These are phyloP conservation scores for Gamsiella multidivaricata DNA, from an alignment of 192 early-diverging fungal genomes.

Conservation along the genomic window DNA sequence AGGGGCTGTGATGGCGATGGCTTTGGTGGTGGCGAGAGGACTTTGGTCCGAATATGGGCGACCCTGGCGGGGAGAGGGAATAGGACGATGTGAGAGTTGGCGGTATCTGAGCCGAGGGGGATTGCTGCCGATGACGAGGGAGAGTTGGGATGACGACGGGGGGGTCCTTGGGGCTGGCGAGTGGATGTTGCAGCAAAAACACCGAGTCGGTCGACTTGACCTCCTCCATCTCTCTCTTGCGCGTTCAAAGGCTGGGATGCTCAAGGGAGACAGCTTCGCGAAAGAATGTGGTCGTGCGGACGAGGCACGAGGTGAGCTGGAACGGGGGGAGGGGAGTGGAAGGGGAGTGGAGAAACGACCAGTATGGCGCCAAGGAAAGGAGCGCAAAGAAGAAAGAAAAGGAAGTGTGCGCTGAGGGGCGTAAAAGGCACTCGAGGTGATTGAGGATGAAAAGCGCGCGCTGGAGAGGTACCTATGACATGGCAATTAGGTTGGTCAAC, in stretches of 20 bases:
- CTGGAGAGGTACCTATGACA: no score
- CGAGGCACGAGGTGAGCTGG: background rate
- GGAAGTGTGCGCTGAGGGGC: no score
- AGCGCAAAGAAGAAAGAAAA: no score
- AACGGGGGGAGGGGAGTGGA: background rate
- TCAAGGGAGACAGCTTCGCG: background rate
- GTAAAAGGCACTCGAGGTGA: no score
- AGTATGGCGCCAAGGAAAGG: no score
- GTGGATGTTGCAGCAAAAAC: constrained; percentile 49
- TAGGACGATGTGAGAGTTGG: constrained; percentile 32
- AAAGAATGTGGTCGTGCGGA: background rate
- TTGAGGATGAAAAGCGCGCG: no score
- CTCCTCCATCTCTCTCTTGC: constrained; percentile 24
- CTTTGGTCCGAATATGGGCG: constrained; percentile 18
- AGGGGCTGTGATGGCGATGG: background rate
- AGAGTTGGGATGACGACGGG: constrained; percentile 42
- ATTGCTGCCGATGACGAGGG: constrained; percentile 31
- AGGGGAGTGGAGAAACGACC: background rate
- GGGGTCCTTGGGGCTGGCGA: constrained; percentile 47
- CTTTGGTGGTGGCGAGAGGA: constrained; percentile 1
- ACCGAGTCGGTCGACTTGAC: constrained; percentile 17
- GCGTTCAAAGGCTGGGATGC: constrained; percentile 4
- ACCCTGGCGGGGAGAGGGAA: constrained; percentile 39
- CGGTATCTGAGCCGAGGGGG: constrained; percentile 13
- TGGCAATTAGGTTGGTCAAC: no score